A percentile compares a stretch with the other conserved stretches of the same genome.
Evolutionary conservation across 2,329 filamentous ascomycete species (phyloP).

Genomic region (Coniella vitis): DNA sequence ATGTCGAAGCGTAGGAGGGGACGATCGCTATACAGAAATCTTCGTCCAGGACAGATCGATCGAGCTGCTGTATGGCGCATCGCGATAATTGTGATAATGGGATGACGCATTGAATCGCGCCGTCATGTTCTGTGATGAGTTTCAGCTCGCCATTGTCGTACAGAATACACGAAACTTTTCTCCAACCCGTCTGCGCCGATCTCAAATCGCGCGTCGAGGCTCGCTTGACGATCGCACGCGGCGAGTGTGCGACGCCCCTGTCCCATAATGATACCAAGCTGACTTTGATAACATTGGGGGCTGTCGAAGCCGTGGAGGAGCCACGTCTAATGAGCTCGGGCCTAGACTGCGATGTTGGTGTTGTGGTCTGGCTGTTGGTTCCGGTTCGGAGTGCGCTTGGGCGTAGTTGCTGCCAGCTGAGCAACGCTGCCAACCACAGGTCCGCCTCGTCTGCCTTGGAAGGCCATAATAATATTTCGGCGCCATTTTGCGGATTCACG

Average conservation of each 20-base stretch:
- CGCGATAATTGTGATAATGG: constrained; percentile 84
- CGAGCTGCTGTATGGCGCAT: constrained; percentile 83
- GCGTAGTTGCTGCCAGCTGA: constrained; percentile 74
- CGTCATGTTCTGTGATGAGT: constrained; percentile 79
- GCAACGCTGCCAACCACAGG: constrained; percentile 70
- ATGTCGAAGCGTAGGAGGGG: constrained; percentile 76
- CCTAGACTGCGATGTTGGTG: constrained; percentile 20
- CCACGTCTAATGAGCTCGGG: constrained; percentile 37
- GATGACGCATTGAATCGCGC: constrained; percentile 71
- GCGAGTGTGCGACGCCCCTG: constrained; percentile 54
- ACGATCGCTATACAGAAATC: constrained; percentile 95
- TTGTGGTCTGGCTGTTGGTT: constrained; percentile 12
- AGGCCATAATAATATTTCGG: constrained; percentile 61
- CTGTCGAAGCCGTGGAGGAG: constrained; percentile 29
- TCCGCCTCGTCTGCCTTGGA: constrained; percentile 61
- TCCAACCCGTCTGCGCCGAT: constrained; percentile 61
- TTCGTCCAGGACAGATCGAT: constrained; percentile 83
- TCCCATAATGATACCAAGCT: constrained; percentile 91
- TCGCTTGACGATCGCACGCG: constrained; percentile 48
- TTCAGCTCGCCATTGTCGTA: constrained; percentile 94
- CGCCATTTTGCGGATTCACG: constrained; percentile 43
- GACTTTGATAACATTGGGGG: constrained; percentile 73
- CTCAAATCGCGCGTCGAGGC: constrained; percentile 51
- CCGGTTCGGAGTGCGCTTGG: constrained; percentile 46
- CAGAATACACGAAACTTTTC: constrained; percentile 82